A percentile compares a stretch with the other conserved stretches of the same genome.
Evolutionary conservation across 2,329 filamentous ascomycete species (phyloP).

Genomic region (Helotiales sp.): DNA sequence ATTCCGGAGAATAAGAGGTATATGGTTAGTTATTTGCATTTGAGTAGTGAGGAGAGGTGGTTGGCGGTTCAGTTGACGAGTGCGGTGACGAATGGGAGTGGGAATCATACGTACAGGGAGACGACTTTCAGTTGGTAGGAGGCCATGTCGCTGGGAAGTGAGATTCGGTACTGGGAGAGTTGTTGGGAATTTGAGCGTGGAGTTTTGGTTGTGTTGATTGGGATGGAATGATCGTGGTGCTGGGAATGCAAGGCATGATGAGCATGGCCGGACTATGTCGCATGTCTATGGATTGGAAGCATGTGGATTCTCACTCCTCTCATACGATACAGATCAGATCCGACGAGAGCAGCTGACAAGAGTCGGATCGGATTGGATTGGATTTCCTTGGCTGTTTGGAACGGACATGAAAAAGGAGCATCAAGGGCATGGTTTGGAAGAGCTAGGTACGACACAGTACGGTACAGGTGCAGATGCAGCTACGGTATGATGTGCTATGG

Average conservation of each 20-base stretch:
- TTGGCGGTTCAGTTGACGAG: conserved; percentile 40
- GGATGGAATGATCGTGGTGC: neutral
- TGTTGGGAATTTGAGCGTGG: neutral
- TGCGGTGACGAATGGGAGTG: conserved; percentile 34
- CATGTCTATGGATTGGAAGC: neutral
- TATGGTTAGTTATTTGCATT: conserved; percentile 40
- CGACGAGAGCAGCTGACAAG: neutral
- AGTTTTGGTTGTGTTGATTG: neutral
- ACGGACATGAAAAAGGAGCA: neutral
- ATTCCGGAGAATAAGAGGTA: conserved; percentile 39
- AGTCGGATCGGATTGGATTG: neutral
- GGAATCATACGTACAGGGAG: conserved; percentile 37
- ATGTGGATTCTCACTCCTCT: neutral
- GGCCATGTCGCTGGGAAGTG: neutral
- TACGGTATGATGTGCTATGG: neutral
- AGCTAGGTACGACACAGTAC: neutral
- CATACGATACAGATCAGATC: neutral
- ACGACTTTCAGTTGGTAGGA: conserved; percentile 44
- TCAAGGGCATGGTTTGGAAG: neutral
- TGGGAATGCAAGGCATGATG: neutral
- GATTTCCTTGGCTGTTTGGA: too few relatives aligned
- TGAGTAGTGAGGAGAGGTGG: conserved; percentile 42
- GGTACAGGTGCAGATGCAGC: neutral
- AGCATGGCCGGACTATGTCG: neutral
- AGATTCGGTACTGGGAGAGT: neutral